Base-by-base conservation (phyloP, 495 filamentous ascomycete genomes). In the Penicillium robsamsonii region DNA sequence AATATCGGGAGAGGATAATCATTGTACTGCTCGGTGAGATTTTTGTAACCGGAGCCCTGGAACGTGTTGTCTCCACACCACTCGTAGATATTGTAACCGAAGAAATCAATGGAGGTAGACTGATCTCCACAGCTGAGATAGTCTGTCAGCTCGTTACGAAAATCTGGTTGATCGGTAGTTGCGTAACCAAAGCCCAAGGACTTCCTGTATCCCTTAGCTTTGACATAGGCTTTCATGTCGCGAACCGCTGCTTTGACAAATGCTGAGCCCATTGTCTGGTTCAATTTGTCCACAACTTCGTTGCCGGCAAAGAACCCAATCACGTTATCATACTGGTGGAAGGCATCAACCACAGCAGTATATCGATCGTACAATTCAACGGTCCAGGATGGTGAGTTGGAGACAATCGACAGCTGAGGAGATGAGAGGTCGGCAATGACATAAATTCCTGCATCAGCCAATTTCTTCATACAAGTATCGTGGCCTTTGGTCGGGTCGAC, bases 81-180 rank as follows among this genome's bases (percentile, higher is more conserved):
- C 29, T 88, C 91, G 77, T 97, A 97, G 75, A 96, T 91, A 71
- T 97, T 97, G 82, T 96, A 96, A 51, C 93, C 93, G 87, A 90
- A 96, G 79, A 90, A 97, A 70, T 97, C 93, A 59, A 96, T 92
- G 40, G 85, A 78, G 11, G 81, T 78, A 1, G 73, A 71, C 49
- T 75, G 50, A 38, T 84, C 70, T 47, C 87, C 89, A 68, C 93
- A 97, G 80, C 94, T 90, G 79, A 97, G 94, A 75, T 92, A 97
- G 67, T 90, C 70, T 25, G 90, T 89, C 61, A 97, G 82, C 63
- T 87, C 67, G 43, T 68, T 70, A 62, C 93, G 89, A 60, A 95
- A 95, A 9, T 81, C 76, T 7, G 84, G 70, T 59, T 92, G 89
- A 66, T 97, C 93, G 67, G 92, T 93, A 67, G 92, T 90, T 37